Evolutionary conservation across 2,329 filamentous ascomycete genomes (phyloP).

Genomic region (Myriosclerotinia scirpicola): DNA sequence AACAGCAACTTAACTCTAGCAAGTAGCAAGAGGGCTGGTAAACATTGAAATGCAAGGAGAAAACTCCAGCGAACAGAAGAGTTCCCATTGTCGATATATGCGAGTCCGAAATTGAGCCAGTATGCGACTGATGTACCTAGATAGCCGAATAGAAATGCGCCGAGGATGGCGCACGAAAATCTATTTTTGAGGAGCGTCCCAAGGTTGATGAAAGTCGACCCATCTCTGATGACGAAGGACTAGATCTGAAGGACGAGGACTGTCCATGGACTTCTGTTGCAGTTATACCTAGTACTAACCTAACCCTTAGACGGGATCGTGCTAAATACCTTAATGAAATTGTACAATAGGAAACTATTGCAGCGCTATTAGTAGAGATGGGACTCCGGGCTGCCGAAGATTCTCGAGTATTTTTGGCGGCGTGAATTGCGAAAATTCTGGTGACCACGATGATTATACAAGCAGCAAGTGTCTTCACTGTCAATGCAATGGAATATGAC

Average conservation of each 20-base stretch:
- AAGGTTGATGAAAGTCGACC: not conserved
- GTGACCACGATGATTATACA: conserved; percentile 20
- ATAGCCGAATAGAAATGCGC: conserved; percentile 44
- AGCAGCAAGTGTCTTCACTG: conserved; percentile 20
- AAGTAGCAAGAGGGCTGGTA: conserved; percentile 46
- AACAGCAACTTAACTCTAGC: conserved; percentile 46
- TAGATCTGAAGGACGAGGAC: conserved; percentile 8
- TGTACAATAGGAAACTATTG: conserved; percentile 23
- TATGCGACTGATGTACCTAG: conserved; percentile 39
- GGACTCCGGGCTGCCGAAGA: not conserved
- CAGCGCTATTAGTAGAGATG: conserved; percentile 12
- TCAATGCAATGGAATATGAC: conserved; percentile 24
- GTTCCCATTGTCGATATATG: conserved; percentile 39
- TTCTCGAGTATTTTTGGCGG: conserved; percentile 10
- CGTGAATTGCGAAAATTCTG: conserved; percentile 26
- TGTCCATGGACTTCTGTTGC: conserved; percentile 10
- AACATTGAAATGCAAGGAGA: conserved; percentile 39
- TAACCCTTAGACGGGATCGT: conserved; percentile 19
- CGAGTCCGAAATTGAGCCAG: conserved; percentile 43
- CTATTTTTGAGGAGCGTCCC: not conserved
- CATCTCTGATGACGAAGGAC: conserved; percentile 1
- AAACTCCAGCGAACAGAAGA: conserved; percentile 38
- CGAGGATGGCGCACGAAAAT: conserved; percentile 32
- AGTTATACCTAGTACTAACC: not conserved
- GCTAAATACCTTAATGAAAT: conserved; percentile 24